Percentiles rank a stretch among this genome's conserved stretches.
Evolutionary conservation across 2,329 filamentous ascomycete genomes (phyloP).

Genomic region (Hypoxylon sp.): DNA sequence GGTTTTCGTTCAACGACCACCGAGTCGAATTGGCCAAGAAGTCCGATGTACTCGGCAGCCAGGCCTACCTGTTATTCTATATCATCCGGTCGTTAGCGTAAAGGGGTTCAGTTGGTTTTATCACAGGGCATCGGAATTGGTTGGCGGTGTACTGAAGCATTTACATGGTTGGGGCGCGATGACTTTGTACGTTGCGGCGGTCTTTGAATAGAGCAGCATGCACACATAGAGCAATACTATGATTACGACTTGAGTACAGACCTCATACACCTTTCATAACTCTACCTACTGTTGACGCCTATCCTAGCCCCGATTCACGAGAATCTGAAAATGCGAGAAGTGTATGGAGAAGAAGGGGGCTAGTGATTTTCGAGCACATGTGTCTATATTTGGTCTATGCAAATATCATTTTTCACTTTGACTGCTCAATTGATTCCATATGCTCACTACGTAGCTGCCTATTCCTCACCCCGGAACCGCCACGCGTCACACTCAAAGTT

Average conservation of each 20-base stretch:
- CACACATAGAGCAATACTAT: conserved; percentile 29
- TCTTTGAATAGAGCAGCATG: conserved; percentile 46
- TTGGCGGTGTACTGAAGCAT: conserved; percentile 44
- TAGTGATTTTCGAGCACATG: neutral
- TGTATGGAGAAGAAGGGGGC: neutral
- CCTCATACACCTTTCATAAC: neutral
- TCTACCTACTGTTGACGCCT: neutral
- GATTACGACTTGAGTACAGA: neutral
- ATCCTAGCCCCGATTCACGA: too few species aligned
- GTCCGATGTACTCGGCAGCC: conserved; percentile 85
- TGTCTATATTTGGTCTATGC: neutral
- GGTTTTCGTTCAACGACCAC: conserved; percentile 97
- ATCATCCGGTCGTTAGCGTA: conserved; percentile 70
- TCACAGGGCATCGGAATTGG: conserved; percentile 15
- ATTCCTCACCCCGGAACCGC: conserved; percentile 54
- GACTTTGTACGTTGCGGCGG: conserved; percentile 30
- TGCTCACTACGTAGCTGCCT: neutral
- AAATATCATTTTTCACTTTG: neutral
- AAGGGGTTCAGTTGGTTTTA: conserved; percentile 7
- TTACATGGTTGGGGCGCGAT: conserved; percentile 47
- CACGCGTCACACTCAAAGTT: conserved; percentile 78
- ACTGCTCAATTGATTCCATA: neutral
- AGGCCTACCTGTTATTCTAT: conserved; percentile 94
- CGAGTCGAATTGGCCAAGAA: conserved; percentile 88
- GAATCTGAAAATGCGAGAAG: neutral